Conservation (phyloP, 2,329 filamentous ascomycete species). For the Penicillium psychrosexuale region DNA sequence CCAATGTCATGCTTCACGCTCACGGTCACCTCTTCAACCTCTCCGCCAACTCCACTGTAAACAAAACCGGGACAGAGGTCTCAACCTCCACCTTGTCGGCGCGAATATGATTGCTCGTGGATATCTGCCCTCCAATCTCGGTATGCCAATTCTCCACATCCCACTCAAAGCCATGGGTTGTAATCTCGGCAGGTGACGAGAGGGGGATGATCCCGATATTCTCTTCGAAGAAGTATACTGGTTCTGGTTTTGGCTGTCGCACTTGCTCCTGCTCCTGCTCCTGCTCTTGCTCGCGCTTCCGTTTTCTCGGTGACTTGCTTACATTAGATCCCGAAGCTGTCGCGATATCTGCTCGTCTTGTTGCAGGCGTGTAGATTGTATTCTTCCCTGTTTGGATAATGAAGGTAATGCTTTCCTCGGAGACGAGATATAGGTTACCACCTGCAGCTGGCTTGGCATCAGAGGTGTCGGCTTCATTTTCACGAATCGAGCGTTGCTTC, state of each 20-base stretch:
- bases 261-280: not conserved
- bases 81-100: conserved; percentile 59
- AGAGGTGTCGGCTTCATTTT: not conserved
- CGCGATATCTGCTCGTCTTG: conserved; percentile 17
- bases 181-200: conserved; percentile 73
- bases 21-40: conserved; percentile 32
- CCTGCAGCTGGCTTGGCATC: conserved; percentile 1
- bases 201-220: conserved; percentile 85
- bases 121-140: conserved; percentile 67
- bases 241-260: conserved; percentile 18
- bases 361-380: conserved; percentile 60
- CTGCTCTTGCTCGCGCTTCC: not conserved
- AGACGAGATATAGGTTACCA: conserved; percentile 73
- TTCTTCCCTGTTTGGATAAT: conserved; percentile 70
- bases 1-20: not conserved
- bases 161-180: conserved; percentile 81
- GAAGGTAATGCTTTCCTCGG: conserved; percentile 76
- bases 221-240: conserved; percentile 59
- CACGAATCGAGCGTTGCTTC: conserved; percentile 27
- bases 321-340: not conserved
- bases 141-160: conserved; percentile 81
- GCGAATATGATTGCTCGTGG: conserved; percentile 77
- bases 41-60: conserved; percentile 65
- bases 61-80: conserved; percentile 64
- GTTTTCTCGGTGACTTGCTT: conserved; percentile 4